A percentile compares a stretch with the other conserved stretches of the same genome.
phyloP scores from a whole-genome alignment of 2,329 filamentous ascomycete genomes.

The Neofusicoccum sp. region DNA sequence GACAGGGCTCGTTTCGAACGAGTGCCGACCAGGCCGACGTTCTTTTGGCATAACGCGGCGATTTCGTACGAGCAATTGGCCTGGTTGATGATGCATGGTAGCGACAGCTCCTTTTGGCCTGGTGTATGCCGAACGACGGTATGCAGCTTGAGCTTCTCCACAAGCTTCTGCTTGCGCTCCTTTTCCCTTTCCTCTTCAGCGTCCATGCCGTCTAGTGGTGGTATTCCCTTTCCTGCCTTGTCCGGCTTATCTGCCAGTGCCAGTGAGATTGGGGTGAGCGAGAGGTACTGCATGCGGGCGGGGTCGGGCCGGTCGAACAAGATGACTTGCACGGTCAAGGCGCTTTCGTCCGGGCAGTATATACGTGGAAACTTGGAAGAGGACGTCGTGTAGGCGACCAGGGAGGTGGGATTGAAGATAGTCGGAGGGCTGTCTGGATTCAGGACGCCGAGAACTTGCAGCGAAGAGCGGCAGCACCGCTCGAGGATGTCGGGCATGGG shows the following conservation, averaged over 20 bases:
- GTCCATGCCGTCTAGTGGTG: slow-evolving; percentile 62
- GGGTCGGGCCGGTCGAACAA: slow-evolving; percentile 86
- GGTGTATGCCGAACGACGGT: slow-evolving; percentile 76
- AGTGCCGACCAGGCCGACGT: slow-evolving; percentile 80
- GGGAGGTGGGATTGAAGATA: slow-evolving; percentile 64
- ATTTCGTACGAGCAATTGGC: slow-evolving; percentile 96
- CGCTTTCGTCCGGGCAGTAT: slow-evolving; percentile 65
- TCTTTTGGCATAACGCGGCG: slow-evolving; percentile 82
- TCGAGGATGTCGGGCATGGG: slow-evolving; percentile 79
- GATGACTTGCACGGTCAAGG: slow-evolving; percentile 80
- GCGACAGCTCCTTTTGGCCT: slow-evolving; percentile 79
- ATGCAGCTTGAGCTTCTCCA: slow-evolving; percentile 86
- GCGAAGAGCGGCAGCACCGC: slow-evolving; percentile 77
- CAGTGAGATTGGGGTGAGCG: slow-evolving; percentile 83
- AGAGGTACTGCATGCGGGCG: slow-evolving; percentile 93
- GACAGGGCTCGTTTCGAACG: slow-evolving; percentile 83
- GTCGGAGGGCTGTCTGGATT: slow-evolving; percentile 61
- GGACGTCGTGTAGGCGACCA: slow-evolving; percentile 58
- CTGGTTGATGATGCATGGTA: slow-evolving; percentile 84
- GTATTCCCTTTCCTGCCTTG: slow-evolving; percentile 40
- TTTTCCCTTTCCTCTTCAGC: slow-evolving; percentile 71
- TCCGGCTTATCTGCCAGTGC: slow-evolving; percentile 68
- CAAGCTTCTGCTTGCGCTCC: slow-evolving; percentile 65
- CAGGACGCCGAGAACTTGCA: slow-evolving; percentile 83
- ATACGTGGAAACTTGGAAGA: slow-evolving; percentile 67